Conservation (phyloP, 805 yeast genomes). For the Saturnispora dispora region DNA sequence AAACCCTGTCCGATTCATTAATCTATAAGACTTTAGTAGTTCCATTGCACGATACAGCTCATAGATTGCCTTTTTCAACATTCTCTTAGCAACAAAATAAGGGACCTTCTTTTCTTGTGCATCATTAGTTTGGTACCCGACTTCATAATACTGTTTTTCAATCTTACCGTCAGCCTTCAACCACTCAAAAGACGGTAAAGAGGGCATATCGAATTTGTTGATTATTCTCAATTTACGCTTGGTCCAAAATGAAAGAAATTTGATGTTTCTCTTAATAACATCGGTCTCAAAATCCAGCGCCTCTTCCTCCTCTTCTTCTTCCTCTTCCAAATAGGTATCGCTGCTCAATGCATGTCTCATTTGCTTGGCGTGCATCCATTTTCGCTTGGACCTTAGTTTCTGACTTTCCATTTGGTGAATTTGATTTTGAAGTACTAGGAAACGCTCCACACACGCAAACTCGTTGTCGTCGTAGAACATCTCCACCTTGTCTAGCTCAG, state of each 20-base stretch:
- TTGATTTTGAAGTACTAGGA: conserved; percentile 57
- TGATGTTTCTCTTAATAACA: conserved; percentile 13
- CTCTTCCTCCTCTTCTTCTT: conserved; percentile 8
- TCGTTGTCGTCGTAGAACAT: conserved; percentile 54
- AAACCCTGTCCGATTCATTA: conserved; percentile 78
- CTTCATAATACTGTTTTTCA: conserved; percentile 30
- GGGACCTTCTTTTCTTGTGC: conserved; percentile 31
- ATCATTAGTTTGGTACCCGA: conserved; percentile 23
- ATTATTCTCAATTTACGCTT: conserved; percentile 22
- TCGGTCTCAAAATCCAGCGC: conserved; percentile 6
- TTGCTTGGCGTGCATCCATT: conserved; percentile 11
- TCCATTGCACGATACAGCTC: conserved; percentile 72
- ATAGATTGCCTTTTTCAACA: conserved; percentile 55
- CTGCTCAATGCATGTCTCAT: conserved; percentile 1
- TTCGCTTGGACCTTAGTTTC: conserved; percentile 22
- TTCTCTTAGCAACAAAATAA: conserved; percentile 55
- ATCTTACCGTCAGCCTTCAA: conserved; percentile 20
- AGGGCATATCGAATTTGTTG: conserved; percentile 34
- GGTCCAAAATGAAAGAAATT: conserved; percentile 17
- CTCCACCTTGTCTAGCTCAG: conserved; percentile 52
- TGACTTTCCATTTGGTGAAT: conserved; percentile 55
- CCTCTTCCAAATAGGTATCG: conserved; percentile 13
- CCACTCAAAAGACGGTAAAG: conserved; percentile 33
- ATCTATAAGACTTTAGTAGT: conserved; percentile 58
- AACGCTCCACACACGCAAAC: conserved; percentile 49